A percentile compares a stretch with the other conserved stretches of the same genome.
Evolutionary conservation across 768 basidiomycete species (phyloP).

Genomic region (Phanerodontia chrysosporium): DNA sequence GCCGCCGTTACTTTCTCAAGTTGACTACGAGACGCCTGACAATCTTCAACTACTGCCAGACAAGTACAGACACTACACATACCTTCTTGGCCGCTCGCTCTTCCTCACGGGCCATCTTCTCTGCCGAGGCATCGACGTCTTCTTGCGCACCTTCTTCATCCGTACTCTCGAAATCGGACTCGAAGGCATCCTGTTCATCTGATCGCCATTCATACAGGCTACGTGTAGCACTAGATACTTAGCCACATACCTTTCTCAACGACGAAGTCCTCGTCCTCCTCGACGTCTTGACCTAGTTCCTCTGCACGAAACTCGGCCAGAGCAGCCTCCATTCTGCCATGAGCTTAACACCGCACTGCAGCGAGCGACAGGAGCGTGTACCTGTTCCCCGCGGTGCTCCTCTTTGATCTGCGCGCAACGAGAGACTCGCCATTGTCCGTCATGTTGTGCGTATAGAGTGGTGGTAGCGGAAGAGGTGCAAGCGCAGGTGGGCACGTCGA

Average conservation of each 20-base stretch:
- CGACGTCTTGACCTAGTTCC: slow-evolving; percentile 51
- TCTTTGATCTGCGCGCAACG: slow-evolving; percentile 54
- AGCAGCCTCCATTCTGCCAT: slow-evolving; percentile 67
- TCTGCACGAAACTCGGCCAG: slow-evolving; percentile 61
- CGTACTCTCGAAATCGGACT: slow-evolving; percentile 82
- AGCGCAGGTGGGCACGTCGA: background rate
- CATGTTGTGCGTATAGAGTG: background rate
- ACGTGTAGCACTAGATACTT: slow-evolving; percentile 35
- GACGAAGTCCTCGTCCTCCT: slow-evolving; percentile 73
- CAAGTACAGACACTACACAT: background rate
- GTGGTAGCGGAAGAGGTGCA: background rate
- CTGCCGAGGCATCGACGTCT: slow-evolving; percentile 52
- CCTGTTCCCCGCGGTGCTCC: slow-evolving; percentile 81
- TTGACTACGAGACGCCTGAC: slow-evolving; percentile 47
- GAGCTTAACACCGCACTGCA: background rate
- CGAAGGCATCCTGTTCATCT: slow-evolving; percentile 84
- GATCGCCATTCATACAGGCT: background rate
- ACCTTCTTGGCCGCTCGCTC: slow-evolving; percentile 54
- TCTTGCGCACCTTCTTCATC: slow-evolving; percentile 56
- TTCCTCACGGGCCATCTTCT: slow-evolving; percentile 55
- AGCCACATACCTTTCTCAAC: slow-evolving; percentile 50
- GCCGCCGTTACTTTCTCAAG: slow-evolving; percentile 61
- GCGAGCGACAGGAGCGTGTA: slow-evolving; percentile 23
- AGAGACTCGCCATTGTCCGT: slow-evolving; percentile 37
- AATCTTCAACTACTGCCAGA: background rate